A percentile compares a stretch with the other conserved stretches of the same genome.
phyloP scores from a whole-genome alignment of 768 basidiomycete genomes.

The Suillus spraguei region DNA sequence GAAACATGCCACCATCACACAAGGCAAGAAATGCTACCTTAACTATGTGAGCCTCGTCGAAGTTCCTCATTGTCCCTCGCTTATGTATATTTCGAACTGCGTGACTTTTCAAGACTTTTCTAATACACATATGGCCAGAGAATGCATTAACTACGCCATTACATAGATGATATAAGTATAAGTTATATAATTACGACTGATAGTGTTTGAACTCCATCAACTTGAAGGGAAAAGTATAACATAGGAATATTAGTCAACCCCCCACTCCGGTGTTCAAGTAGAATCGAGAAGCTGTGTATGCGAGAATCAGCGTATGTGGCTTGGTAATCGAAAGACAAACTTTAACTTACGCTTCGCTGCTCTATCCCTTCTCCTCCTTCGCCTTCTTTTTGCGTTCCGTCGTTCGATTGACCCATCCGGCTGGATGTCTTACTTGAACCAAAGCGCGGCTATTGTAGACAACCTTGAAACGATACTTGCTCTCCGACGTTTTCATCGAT shows the following conservation, averaged over 20 bases:
- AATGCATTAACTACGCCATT: neutral
- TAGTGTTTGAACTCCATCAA: neutral
- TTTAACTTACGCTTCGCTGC: slow-evolving; percentile 46
- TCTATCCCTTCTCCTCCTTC: slow-evolving; percentile 50
- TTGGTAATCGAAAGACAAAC: slow-evolving; percentile 5
- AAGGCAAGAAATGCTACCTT: too few species aligned
- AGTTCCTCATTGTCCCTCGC: too few species aligned
- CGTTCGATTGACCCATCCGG: slow-evolving; percentile 72
- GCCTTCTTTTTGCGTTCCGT: slow-evolving; percentile 44
- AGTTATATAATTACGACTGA: neutral
- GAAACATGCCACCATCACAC: too few species aligned
- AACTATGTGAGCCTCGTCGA: too few species aligned
- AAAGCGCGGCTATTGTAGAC: slow-evolving; percentile 74
- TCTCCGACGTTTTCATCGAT: slow-evolving; percentile 38
- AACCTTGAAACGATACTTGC: slow-evolving; percentile 77
- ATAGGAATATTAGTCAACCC: neutral
- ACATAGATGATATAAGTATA: neutral
- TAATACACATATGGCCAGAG: too few species aligned
- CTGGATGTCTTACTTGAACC: slow-evolving; percentile 63
- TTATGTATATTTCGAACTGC: too few species aligned
- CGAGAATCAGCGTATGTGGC: neutral
- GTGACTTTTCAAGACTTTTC: too few species aligned
- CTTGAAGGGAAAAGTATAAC: too few species aligned
- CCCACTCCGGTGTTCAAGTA: neutral
- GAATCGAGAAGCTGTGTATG: neutral